Evolutionary conservation across 805 yeast species (phyloP), one percentile per base, ranked within the genome.

Genomic region (Suhomyces sp.): DNA sequence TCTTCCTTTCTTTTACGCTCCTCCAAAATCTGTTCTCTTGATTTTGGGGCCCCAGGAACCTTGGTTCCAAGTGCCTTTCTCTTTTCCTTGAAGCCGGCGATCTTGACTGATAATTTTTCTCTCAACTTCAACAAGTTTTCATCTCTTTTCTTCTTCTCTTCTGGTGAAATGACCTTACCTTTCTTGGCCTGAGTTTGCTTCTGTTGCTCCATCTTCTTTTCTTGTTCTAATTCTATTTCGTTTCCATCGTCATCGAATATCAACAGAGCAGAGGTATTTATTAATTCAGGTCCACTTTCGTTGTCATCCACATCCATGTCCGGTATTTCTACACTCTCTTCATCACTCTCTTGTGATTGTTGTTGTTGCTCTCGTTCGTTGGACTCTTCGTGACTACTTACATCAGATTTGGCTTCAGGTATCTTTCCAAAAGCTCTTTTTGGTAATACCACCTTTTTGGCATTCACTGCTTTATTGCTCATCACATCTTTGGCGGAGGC

Each of bases 41-140:
- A 88, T 53, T 84, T 79, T 13, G 92, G 91, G 0, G 97, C 94
- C 21, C 97, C 97, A 4, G 79, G 75, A 4, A 78, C 83, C 44
- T 83, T 85, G 1, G 92, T 74, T 1, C 98, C 98, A 0, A 96
- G 94, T 1, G 98, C 99, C 62, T 87, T 92, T 66, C 99, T 84
- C 69, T 82, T 87, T 50, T 85, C 91, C 58, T 85, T 83, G 72
- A 94, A 62, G 7, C 71, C 72, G 51, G 75, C 80, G 57, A 94
- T 92, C 66, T 84, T 89, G 15, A 79, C 80, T 25, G 93, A 85
- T 43, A 94, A 79, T 66, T 87, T 87, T n/a, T 85, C 86, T 62
- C 92, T 83, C 53, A 94, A 77, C 58, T 82, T 86, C 4, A 80
- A 80, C 46, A 90, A 71, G 37, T 84, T 82, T 53, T 78, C 81